Evolutionary conservation across 2,329 filamentous ascomycete genomes (phyloP).

Genomic region (Cytospora mali): DNA sequence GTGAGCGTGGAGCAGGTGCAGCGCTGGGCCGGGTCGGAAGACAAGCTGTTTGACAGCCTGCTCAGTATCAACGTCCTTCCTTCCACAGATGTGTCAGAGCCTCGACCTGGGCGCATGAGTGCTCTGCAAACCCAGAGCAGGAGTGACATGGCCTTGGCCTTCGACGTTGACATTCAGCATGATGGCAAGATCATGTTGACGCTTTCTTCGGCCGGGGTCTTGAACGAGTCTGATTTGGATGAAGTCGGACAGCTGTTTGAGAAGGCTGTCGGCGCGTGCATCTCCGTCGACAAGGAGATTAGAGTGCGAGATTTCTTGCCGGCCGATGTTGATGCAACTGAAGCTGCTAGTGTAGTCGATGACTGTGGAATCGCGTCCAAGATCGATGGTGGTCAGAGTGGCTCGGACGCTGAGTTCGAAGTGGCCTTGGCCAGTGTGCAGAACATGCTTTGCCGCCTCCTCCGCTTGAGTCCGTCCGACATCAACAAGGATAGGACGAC

Average conservation of each 20-base stretch:
- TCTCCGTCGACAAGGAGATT: not conserved
- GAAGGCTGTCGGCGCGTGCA: slow-evolving; percentile 16
- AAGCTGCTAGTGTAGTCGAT: not conserved
- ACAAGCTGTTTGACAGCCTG: slow-evolving; percentile 33
- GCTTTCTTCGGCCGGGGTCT: slow-evolving; percentile 24
- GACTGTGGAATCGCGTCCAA: not conserved
- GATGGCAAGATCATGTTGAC: slow-evolving; percentile 29
- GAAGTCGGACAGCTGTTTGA: slow-evolving; percentile 27
- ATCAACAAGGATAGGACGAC: slow-evolving; percentile 23
- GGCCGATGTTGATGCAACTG: not conserved
- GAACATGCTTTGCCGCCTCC: slow-evolving; percentile 18
- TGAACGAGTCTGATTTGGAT: slow-evolving; percentile 18
- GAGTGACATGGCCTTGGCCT: slow-evolving; percentile 30
- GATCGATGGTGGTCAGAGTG: not conserved
- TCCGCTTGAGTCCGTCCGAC: slow-evolving; percentile 22
- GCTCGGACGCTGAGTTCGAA: slow-evolving; percentile 9
- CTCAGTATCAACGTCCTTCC: slow-evolving; percentile 30
- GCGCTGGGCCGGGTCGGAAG: slow-evolving; percentile 31
- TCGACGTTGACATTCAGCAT: slow-evolving; percentile 31
- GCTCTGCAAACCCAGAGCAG: slow-evolving; percentile 25
- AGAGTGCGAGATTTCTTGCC: slow-evolving; percentile 12
- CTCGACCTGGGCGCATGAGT: slow-evolving; percentile 19
- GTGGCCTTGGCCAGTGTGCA: slow-evolving; percentile 18
- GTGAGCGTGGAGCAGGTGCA: slow-evolving; percentile 31
- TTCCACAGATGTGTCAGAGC: not conserved